Conservation (phyloP, 2,329 filamentous ascomycete genomes). For the Grosmannia penicillata region DNA sequence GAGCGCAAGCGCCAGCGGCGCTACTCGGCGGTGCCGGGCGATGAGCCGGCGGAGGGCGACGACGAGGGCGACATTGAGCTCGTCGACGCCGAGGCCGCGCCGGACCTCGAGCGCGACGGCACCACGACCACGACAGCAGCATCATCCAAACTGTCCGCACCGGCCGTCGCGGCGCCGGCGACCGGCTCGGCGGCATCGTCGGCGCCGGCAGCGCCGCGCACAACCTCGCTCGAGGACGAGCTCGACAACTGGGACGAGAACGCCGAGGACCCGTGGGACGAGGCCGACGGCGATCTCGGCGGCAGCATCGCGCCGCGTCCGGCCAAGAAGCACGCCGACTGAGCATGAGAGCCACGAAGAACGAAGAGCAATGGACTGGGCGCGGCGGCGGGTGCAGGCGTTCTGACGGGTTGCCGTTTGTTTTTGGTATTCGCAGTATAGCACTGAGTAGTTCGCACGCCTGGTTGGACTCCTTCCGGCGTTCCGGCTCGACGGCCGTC, state of each 20-base stretch:
- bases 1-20: conserved; percentile 67
- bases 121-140: conserved; percentile 37
- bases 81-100: conserved; percentile 29
- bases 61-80: conserved; percentile 42
- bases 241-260: conserved; percentile 95
- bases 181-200: conserved; percentile 8
- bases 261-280: conserved; percentile 41
- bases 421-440: too few species aligned
- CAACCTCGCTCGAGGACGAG: conserved; percentile 61
- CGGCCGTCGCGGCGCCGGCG: conserved; percentile 2
- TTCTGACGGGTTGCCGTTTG: too few species aligned
- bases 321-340: conserved; percentile 6
- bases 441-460: too few species aligned
- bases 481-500: too few species aligned
- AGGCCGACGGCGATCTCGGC: conserved; percentile 23
- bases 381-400: too few species aligned
- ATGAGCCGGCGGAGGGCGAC: conserved; percentile 52
- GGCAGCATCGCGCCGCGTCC: conserved; percentile 5
- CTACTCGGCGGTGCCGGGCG: conserved; percentile 55
- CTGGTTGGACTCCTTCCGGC: too few species aligned
- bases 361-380: too few species aligned
- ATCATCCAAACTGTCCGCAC: too few species aligned
- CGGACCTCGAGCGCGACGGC: conserved; percentile 58
- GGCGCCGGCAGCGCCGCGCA: conserved; percentile 28
- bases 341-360: conserved; percentile 6